Conservation (phyloP, 306 rosid genomes). For the Psophocarpus tetragonolobus region DNA sequence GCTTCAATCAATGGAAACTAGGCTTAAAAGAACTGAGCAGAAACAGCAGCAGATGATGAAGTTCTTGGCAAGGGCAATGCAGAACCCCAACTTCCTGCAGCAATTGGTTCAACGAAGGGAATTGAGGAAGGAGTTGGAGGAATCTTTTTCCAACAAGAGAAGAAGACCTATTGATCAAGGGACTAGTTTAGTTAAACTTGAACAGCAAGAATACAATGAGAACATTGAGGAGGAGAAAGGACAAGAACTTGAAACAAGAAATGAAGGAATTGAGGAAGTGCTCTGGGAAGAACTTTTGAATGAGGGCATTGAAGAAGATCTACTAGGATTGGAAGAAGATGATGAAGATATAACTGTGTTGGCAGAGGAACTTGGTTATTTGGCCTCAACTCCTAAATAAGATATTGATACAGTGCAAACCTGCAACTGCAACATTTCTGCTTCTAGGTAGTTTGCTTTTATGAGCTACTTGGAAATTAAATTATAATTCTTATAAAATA, state of each 20-base stretch:
- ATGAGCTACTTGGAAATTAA: neutral
- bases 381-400: conserved; percentile 45
- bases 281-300: conserved; percentile 53
- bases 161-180: conserved; percentile 50
- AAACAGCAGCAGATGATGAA: conserved; percentile 59
- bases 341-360: conserved; percentile 44
- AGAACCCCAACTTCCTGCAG: conserved; percentile 53
- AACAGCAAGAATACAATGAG: conserved; percentile 29
- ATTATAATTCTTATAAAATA: neutral
- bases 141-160: conserved; percentile 48
- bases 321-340: conserved; percentile 15
- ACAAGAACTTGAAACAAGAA: conserved; percentile 26
- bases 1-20: conserved; percentile 54
- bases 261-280: conserved; percentile 32
- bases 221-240: conserved; percentile 13
- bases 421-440: neutral
- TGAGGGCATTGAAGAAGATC: conserved; percentile 36
- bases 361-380: conserved; percentile 48
- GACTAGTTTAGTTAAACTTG: conserved; percentile 41
- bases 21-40: conserved; percentile 56
- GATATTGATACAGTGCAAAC: neutral
- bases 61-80: conserved; percentile 69
- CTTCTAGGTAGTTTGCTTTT: neutral
- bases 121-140: conserved; percentile 49
- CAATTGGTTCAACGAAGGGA: conserved; percentile 51